Percentiles rank a stretch among this genome's conserved stretches.
These are phyloP conservation scores for Trichoderma koningiopsis DNA, from an alignment of 2,329 filamentous ascomycete species.

Conservation along the genomic window DNA sequence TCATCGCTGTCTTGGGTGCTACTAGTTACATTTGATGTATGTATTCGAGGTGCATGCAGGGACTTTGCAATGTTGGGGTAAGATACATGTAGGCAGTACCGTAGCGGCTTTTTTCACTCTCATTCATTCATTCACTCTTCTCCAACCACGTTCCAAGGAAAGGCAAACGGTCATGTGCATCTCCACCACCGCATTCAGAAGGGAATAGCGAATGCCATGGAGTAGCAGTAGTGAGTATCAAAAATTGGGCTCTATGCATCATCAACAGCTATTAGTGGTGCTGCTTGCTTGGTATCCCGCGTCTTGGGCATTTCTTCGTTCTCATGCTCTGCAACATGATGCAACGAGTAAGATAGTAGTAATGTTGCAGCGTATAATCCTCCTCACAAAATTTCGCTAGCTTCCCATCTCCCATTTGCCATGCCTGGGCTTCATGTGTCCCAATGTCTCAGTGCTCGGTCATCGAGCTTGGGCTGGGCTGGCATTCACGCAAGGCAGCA, in stretches of 20 bases:
- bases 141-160: not conserved
- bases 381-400: not conserved
- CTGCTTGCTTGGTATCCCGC: not conserved
- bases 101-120: not conserved
- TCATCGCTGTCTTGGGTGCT: not conserved
- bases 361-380: not conserved
- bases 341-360: not conserved
- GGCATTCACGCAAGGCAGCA: conserved; percentile 10
- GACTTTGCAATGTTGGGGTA: not conserved
- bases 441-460: conserved; percentile 14
- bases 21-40: not conserved
- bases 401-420: not conserved
- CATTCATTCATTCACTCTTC: not conserved
- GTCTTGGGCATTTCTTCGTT: conserved; percentile 8
- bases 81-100: not conserved
- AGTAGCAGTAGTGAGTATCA: not conserved
- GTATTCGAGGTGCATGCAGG: not conserved
- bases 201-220: not conserved
- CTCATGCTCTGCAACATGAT: not conserved
- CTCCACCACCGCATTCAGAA: conserved; percentile 3
- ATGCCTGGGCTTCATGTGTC: not conserved
- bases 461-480: not conserved
- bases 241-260: not conserved
- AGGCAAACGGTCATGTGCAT: conserved; percentile 12
- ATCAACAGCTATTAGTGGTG: not conserved